phyloP scores from a whole-genome alignment of 768 basidiomycete species.

The Suillus subluteus region DNA sequence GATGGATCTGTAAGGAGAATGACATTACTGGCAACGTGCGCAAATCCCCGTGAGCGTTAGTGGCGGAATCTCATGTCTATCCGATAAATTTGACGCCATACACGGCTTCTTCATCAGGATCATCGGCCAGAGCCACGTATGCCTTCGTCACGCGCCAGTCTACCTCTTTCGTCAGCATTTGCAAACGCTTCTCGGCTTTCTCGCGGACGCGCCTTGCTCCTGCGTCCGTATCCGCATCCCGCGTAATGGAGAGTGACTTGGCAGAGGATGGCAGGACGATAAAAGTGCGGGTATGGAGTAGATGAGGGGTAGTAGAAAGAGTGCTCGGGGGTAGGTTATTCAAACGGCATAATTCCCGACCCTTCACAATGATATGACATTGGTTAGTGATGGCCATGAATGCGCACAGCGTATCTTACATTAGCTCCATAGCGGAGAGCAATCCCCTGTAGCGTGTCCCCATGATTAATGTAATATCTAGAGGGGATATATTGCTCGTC shows the following conservation, averaged over 20 bases:
- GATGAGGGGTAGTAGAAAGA: conserved; percentile 70
- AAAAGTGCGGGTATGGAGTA: conserved; percentile 68
- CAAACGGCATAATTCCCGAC: conserved; percentile 60
- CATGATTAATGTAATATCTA: conserved; percentile 57
- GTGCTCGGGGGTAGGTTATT: conserved; percentile 70
- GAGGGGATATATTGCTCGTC: conserved; percentile 19
- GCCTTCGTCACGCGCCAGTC: conserved; percentile 69
- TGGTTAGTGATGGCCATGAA: not conserved
- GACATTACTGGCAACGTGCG: not conserved
- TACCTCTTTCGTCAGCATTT: conserved; percentile 67
- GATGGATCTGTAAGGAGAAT: not conserved
- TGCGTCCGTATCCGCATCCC: conserved; percentile 40
- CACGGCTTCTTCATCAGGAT: conserved; percentile 26
- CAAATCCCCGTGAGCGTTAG: not conserved
- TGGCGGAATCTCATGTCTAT: not conserved
- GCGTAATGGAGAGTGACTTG: conserved; percentile 30
- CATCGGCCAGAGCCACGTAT: conserved; percentile 69
- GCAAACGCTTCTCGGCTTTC: conserved; percentile 62
- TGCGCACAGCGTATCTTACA: conserved; percentile 43
- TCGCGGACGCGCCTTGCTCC: conserved; percentile 52
- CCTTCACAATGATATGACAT: conserved; percentile 36
- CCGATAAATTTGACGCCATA: conserved; percentile 15
- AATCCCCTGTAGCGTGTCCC: conserved; percentile 69
- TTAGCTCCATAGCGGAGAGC: conserved; percentile 62
- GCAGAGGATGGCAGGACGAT: conserved; percentile 55